Evolutionary conservation across 768 basidiomycete species (phyloP).

Genomic region (Mrakia frigida): DNA sequence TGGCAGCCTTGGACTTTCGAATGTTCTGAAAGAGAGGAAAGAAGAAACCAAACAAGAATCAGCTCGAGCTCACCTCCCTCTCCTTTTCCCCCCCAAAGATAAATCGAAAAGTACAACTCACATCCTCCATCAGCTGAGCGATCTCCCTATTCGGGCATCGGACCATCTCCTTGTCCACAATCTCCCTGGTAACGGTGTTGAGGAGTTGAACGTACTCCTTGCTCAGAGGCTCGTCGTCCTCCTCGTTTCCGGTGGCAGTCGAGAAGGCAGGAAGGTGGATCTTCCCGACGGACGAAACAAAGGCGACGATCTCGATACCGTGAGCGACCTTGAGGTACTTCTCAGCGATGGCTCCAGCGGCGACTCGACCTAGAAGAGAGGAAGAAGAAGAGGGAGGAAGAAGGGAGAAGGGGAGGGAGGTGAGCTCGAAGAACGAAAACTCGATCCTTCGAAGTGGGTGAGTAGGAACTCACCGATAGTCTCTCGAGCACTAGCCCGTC

Average conservation of each 20-base stretch:
- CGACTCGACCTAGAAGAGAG: slow-evolving; percentile 67
- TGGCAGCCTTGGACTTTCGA: slow-evolving; percentile 78
- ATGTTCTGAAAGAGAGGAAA: slow-evolving; percentile 60
- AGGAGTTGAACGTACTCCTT: slow-evolving; percentile 78
- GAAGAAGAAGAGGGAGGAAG: not conserved
- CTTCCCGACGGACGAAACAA: slow-evolving; percentile 94
- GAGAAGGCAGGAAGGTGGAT: slow-evolving; percentile 63
- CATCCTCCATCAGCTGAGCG: slow-evolving; percentile 83
- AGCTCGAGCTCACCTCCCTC: not conserved
- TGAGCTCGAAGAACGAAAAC: too few species aligned
- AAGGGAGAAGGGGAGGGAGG: too few species aligned
- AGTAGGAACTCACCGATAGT: slow-evolving; percentile 77
- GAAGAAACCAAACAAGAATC: not conserved
- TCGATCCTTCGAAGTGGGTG: too few species aligned
- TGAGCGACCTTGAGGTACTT: slow-evolving; percentile 81
- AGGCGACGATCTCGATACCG: slow-evolving; percentile 92
- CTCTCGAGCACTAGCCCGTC: slow-evolving; percentile 89
- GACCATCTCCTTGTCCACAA: slow-evolving; percentile 80
- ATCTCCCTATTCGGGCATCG: slow-evolving; percentile 88
- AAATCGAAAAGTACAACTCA: slow-evolving; percentile 41
- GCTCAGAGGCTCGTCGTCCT: slow-evolving; percentile 65
- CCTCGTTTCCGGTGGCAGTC: slow-evolving; percentile 52
- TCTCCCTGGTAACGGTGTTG: slow-evolving; percentile 68
- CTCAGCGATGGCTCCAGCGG: slow-evolving; percentile 96
- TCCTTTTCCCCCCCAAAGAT: not conserved